Base-by-base conservation (phyloP, 495 filamentous ascomycete species). In the Penicilliopsis zonata region DNA sequence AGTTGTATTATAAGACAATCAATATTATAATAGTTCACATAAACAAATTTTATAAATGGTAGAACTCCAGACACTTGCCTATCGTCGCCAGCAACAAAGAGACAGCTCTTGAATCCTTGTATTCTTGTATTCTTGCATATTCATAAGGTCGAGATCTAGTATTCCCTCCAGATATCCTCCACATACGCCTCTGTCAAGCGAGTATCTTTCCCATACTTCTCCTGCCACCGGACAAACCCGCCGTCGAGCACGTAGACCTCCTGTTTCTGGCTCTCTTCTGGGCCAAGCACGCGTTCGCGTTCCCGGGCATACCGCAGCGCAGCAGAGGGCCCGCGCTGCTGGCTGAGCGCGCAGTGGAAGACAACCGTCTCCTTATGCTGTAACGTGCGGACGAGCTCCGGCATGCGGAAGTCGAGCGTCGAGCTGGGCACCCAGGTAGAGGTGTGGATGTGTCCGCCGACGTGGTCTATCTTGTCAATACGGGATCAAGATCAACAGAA, bases 281-380 rank as follows among this genome's bases (percentile, higher is more conserved):
- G 26, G 7, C 59, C 53, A 12, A 60, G 38, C 7, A 37, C 30
- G 4, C 47, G 41, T 33, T 61, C 59, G 0, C 60, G 57, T 41
- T 63, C 57, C 4, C 63, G 58, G 0, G 47, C 49, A 41, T 68
- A 65, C 2, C 53, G 54, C 9, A 67, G 43, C 3, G 63, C 61
- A 7, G 63, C 59, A 29, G 59, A 61, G 1, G 63, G 63, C 1
- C 63, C 63, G 12, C 90, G 71, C 58, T 90, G 80, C 62, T 96
- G 90, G 41, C 79, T 85, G 18, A 96, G 61, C n/a, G 82, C 80
- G 57, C 90, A 98, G 58, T 98, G 92, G 53, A 98, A 98, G 12
- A 98, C 74, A 14, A 98, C 83, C 24, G 67, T 76, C 26, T 92
- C 69, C 47, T 82, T 85, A 48, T 80, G 77, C 37, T 76, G 55